Base-by-base conservation (phyloP, 2,329 filamentous ascomycete genomes). In the Seiridium cupressi region DNA sequence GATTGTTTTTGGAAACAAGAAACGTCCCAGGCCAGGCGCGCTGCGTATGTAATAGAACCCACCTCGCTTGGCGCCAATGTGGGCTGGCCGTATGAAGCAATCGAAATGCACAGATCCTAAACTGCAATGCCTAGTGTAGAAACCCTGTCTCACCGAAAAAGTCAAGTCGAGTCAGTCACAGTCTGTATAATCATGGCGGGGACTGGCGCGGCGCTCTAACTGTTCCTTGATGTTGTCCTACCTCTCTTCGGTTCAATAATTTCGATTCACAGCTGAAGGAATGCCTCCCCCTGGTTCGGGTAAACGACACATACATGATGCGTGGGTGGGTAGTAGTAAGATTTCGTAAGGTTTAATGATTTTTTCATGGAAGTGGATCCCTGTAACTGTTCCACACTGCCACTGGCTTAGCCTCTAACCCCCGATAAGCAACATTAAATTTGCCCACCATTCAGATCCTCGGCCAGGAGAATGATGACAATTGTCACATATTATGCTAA, bases 21-120 rank as follows among this genome's bases (percentile, higher is more conserved):
- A 26, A 26, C 18, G 18, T 26, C 18, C 18, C 18, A 26, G 18
- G 18, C 18, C 18, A 26, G 18, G 18, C 18, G 18, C 18, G 18
- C 18, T 32, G 47, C 47, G 47, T 49, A 53, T 34, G 49, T 53
- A 53, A 53, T 53, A 53, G 34, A 35, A 53, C 49, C 49, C 49
- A 26, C 10, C 3, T 13, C 32, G 49, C 49, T 53, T 53, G 49
- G 49, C 47, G 47, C 47, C 47, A 49, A 49, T 49, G 46, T 11
- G 47, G 31, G 47, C 35, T 32, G 13, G 11, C n/a, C 31, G 18
- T 47, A 8, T 26, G 3, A 49, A 31, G 8, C 9, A 49, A 34
- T 49, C 26, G 11, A 44, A 44, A 44, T 44, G 42, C 10, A 26
- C 18, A 26, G 18, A 26, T 2, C 18, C 18, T 26, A 26, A 26